Percentiles rank a stretch among this genome's conserved stretches.
phyloP scores from a whole-genome alignment of 2,329 filamentous ascomycete species.

The Aureobasidium subglaciale region DNA sequence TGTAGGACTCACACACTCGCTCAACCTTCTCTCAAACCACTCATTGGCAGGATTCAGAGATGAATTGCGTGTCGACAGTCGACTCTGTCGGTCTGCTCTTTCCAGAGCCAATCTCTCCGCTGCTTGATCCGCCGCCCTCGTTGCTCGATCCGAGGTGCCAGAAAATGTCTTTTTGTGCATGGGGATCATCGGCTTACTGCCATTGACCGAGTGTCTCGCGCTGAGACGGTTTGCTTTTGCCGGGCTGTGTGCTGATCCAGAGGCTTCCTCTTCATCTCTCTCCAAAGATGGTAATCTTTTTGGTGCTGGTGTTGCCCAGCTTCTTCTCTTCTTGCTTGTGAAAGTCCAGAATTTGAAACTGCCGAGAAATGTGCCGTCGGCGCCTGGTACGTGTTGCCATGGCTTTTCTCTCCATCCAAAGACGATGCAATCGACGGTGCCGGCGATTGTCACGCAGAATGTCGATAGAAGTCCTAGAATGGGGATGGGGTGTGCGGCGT shows the following conservation, averaged over 20 bases:
- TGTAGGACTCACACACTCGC: conserved; percentile 13
- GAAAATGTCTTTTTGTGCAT: conserved; percentile 24
- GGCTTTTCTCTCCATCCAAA: conserved; percentile 66
- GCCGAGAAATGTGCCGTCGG: conserved; percentile 36
- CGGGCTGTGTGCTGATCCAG: neutral
- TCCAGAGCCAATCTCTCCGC: conserved; percentile 34
- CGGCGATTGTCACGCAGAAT: conserved; percentile 57
- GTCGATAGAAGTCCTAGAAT: conserved; percentile 49
- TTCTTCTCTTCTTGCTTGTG: conserved; percentile 1
- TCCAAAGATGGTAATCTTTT: neutral
- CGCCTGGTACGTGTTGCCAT: conserved; percentile 52
- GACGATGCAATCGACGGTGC: conserved; percentile 59
- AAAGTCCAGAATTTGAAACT: conserved; percentile 30
- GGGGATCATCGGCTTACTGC: conserved; percentile 10
- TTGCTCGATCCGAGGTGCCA: conserved; percentile 26
- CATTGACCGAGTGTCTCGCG: neutral
- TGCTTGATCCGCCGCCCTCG: conserved; percentile 30
- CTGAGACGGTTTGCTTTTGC: neutral
- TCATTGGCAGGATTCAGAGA: conserved; percentile 20
- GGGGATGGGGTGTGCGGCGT: conserved; percentile 47
- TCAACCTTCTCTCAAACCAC: conserved; percentile 25
- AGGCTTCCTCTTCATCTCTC: neutral
- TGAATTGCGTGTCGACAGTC: neutral
- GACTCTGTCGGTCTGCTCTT: conserved; percentile 23
- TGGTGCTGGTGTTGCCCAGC: conserved; percentile 1